phyloP scores from a whole-genome alignment of 2,329 filamentous ascomycete genomes.

The Fusarium agapanthi region DNA sequence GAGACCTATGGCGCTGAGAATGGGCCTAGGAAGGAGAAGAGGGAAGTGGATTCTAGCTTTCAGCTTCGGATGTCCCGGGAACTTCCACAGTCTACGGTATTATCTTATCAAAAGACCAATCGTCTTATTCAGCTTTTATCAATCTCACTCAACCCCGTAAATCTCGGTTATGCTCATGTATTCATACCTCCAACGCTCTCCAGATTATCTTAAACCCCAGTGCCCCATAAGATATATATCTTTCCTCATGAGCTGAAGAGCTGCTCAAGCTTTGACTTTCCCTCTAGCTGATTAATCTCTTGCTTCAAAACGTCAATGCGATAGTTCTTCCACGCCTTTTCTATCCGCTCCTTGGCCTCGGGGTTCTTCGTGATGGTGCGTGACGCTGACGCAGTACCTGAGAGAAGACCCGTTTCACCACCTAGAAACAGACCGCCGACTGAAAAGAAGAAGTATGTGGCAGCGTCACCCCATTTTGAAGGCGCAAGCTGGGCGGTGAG shows the following conservation, averaged over 20 bases:
- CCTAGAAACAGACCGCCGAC: background rate
- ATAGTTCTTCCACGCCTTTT: background rate
- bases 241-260: background rate
- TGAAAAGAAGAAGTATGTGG: background rate
- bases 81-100: rapidly evolving
- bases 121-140: rapidly evolving
- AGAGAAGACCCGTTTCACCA: background rate
- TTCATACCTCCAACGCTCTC: background rate
- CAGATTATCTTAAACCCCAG: rapidly evolving
- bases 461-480: background rate
- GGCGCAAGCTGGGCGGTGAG: background rate
- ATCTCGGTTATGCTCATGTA: background rate
- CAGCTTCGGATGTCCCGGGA: background rate
- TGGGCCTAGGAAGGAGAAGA: rapidly evolving
- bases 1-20: background rate
- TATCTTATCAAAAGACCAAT: background rate
- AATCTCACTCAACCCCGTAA: background rate
- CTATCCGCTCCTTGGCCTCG: background rate
- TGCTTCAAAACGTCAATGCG: conserved; percentile 4
- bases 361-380: background rate
- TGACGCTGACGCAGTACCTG: background rate
- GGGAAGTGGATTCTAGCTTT: rapidly evolving
- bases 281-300: background rate
- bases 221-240: too few relatives aligned
- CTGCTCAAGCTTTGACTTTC: background rate